phyloP scores from a whole-genome alignment of 2,329 filamentous ascomycete genomes.

The Aschersonia sp. region DNA sequence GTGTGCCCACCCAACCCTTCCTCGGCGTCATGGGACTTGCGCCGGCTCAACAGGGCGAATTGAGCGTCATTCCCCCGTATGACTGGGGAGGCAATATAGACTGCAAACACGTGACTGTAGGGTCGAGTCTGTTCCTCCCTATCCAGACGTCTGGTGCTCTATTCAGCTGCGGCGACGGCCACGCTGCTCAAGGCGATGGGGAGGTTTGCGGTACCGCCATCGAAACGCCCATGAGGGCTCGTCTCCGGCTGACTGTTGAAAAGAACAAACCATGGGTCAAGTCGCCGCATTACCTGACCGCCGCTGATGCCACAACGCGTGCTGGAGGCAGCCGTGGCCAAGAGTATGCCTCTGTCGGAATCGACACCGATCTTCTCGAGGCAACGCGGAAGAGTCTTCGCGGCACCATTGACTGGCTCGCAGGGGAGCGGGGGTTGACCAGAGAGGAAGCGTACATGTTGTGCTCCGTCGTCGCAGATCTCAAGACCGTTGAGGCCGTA shows the following conservation, averaged over 20 bases:
- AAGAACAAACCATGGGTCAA: conserved; percentile 30
- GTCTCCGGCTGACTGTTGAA: conserved; percentile 30
- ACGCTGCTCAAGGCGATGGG: conserved; percentile 38
- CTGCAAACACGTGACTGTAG: conserved; percentile 31
- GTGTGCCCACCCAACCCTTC: conserved; percentile 34
- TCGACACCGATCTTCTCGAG: conserved; percentile 30
- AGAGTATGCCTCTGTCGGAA: conserved; percentile 31
- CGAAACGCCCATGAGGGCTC: conserved; percentile 35
- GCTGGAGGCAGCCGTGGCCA: conserved; percentile 10
- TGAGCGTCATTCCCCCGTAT: conserved; percentile 34
- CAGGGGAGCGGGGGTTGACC: conserved; percentile 27
- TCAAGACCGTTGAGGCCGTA: conserved; percentile 36
- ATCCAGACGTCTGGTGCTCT: conserved; percentile 33
- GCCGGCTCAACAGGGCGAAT: conserved; percentile 26
- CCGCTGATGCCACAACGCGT: conserved; percentile 6
- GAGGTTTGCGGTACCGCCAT: conserved; percentile 42
- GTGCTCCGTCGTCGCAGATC: conserved; percentile 30
- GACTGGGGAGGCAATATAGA: conserved; percentile 40
- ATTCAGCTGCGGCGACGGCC: conserved; percentile 39
- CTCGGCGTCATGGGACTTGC: conserved; percentile 37
- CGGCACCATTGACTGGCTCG: conserved; percentile 33
- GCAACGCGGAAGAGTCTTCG: conserved; percentile 32
- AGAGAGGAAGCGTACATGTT: conserved; percentile 37
- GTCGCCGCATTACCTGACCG: conserved; percentile 31
- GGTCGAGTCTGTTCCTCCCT: conserved; percentile 31